Conservation (phyloP, 2,329 filamentous ascomycete genomes). For the Hymenoscyphus occultus region DNA sequence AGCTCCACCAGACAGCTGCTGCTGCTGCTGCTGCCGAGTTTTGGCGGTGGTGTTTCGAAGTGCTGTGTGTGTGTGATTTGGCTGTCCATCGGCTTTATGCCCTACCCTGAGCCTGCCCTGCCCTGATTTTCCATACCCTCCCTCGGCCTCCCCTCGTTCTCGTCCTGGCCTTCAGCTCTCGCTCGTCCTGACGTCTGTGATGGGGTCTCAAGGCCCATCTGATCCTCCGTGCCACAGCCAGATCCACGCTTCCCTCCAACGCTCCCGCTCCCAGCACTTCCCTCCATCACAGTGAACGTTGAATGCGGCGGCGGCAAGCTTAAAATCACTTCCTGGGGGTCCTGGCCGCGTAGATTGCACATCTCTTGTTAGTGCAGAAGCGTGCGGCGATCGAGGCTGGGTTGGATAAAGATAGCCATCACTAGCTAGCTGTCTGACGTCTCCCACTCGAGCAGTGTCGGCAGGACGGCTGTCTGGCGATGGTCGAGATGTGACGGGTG, state of each 20-base stretch:
- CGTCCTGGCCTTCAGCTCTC: background rate
- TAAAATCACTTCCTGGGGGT: background rate
- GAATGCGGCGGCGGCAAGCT: conserved; percentile 1
- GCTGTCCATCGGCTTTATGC: background rate
- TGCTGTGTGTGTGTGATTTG: background rate
- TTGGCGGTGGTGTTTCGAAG: conserved; percentile 3
- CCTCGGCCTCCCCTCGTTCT: background rate
- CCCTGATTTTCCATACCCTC: background rate
- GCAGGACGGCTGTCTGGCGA: background rate
- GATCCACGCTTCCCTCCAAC: background rate
- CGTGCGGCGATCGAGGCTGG: background rate
- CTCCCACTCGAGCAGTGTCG: background rate
- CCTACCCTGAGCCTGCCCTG: background rate
- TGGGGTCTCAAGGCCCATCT: background rate
- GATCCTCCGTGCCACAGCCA: background rate
- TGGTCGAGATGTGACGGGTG: background rate
- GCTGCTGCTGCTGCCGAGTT: background rate
- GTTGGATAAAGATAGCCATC: background rate
- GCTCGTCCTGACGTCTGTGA: background rate
- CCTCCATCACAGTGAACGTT: background rate
- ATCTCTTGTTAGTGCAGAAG: background rate
- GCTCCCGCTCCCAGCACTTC: background rate
- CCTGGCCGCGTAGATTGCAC: conserved; percentile 1
- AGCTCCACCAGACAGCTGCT: background rate
- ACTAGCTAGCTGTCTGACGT: background rate